A percentile compares a stretch with the other conserved stretches of the same genome.
These are phyloP conservation scores for Candida bentonensis DNA, from an alignment of 805 yeast genomes.

Conservation along the genomic window DNA sequence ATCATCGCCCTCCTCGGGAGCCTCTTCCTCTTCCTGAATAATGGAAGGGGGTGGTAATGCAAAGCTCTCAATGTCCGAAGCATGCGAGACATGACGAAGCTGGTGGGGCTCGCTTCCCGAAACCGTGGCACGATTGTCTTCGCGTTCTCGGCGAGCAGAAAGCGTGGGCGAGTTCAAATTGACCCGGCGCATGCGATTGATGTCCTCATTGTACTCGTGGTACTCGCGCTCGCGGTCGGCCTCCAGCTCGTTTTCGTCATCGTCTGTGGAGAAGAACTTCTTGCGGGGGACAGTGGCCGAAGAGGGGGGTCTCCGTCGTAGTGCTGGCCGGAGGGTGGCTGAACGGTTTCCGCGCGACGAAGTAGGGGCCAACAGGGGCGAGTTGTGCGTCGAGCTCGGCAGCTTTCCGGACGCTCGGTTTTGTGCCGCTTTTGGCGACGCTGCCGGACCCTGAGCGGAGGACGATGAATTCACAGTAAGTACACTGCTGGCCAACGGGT, in stretches of 20 bases:
- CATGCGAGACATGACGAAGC: neutral
- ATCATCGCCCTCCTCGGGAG: slow-evolving; percentile 25
- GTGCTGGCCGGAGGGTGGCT: neutral
- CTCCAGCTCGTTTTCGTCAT: neutral
- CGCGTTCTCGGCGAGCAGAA: neutral
- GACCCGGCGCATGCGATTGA: neutral
- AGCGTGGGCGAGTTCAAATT: neutral
- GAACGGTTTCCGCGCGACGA: neutral
- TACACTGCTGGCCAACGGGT: neutral
- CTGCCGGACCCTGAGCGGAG: neutral
- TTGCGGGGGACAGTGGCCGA: neutral
- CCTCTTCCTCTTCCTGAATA: neutral
- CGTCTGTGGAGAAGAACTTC: neutral
- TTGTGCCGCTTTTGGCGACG: neutral
- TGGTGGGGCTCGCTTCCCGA: neutral
- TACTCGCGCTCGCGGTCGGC: neutral
- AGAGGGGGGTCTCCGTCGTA: neutral
- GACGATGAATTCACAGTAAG: neutral
- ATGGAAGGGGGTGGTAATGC: neutral
- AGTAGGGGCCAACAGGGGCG: neutral
- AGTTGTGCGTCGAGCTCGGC: neutral
- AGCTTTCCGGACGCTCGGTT: neutral
- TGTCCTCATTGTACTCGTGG: neutral
- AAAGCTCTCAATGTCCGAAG: neutral
- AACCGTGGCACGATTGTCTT: neutral